Evolutionary conservation across 2,329 filamentous ascomycete species (phyloP), one percentile per base, ranked within the genome.

Genomic region (Ophiostoma pallidulum): DNA sequence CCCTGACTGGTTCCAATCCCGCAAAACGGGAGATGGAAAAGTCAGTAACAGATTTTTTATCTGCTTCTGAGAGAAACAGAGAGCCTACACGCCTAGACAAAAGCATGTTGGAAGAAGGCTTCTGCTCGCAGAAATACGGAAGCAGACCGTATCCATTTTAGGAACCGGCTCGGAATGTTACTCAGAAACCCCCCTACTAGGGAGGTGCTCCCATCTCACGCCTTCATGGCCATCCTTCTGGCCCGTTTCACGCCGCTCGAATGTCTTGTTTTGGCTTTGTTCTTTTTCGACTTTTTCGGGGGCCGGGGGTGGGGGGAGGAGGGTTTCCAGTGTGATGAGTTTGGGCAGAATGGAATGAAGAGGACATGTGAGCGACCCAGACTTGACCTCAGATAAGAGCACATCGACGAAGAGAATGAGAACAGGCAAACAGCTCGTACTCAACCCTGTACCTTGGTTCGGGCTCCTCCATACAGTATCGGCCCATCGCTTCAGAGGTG

Each of bases 261-360:
- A 45, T 45, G 42, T 45, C 33, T 45, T n/a, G 42, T 45, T 39
- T 45, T 31, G 35, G 31, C 24, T 10, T 28, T 5, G 3, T 37
- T 37, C 19, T 16, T 20, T 37, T 14, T 43, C 19, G 32, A n/a
- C n/a, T n/a, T n/a, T n/a, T n/a, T n/a, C n/a, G n/a, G n/a, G n/a
- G n/a, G n/a, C n/a, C n/a, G n/a, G n/a, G n/a, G n/a, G n/a, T n/a
- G n/a, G n/a, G n/a, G n/a, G n/a, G n/a, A n/a, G n/a, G n/a, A n/a
- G n/a, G n/a, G n/a, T n/a, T n/a, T n/a, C 10, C 32, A 14, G 13
- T 12, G 18, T 24, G 19, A n/a, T 44, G 22, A 28, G 20, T 24
- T 20, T 8, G 22, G 32, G 20, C 41, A n/a, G 18, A 32, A 28
- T 36, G 20, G 13, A 36, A 28, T 8, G 9, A 19, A 36, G 26